Conservation (phyloP, 2,329 filamentous ascomycete genomes). For the Rhynchosporium graminicola region DNA sequence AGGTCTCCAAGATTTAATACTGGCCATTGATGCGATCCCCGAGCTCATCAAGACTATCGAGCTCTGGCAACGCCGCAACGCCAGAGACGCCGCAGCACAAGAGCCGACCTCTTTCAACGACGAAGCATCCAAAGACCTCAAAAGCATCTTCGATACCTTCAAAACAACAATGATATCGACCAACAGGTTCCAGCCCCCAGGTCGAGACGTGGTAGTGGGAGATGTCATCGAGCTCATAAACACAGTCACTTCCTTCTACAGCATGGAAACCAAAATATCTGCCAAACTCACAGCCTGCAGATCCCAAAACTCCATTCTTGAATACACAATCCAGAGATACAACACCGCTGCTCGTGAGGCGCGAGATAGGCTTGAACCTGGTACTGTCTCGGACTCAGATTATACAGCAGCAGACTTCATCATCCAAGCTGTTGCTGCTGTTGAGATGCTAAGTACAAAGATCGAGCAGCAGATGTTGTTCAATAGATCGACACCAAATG, state of each 20-base stretch:
- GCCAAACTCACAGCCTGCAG: background rate
- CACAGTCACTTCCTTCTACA: background rate
- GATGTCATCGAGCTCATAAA: background rate
- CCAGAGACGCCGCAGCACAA: too few relatives aligned
- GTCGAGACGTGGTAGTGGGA: background rate
- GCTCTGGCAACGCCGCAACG: too few relatives aligned
- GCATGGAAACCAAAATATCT: background rate
- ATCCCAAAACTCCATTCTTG: background rate
- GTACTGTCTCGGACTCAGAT: background rate
- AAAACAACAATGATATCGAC: background rate
- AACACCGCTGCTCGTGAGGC: background rate
- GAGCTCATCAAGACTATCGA: too few relatives aligned
- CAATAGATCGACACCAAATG: slow-evolving; percentile 1
- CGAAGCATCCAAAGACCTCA: background rate
- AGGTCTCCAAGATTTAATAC: too few relatives aligned
- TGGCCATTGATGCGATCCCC: too few relatives aligned
- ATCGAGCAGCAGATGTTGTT: background rate
- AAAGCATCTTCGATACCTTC: background rate
- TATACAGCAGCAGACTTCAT: background rate
- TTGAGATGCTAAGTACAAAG: background rate
- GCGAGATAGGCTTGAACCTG: background rate
- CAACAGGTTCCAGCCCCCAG: background rate
- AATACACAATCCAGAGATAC: background rate
- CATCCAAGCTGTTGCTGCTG: background rate
- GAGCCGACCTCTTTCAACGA: background rate